Conservation (phyloP, 257 asterid species). For the Lavandula angustifolia region DNA sequence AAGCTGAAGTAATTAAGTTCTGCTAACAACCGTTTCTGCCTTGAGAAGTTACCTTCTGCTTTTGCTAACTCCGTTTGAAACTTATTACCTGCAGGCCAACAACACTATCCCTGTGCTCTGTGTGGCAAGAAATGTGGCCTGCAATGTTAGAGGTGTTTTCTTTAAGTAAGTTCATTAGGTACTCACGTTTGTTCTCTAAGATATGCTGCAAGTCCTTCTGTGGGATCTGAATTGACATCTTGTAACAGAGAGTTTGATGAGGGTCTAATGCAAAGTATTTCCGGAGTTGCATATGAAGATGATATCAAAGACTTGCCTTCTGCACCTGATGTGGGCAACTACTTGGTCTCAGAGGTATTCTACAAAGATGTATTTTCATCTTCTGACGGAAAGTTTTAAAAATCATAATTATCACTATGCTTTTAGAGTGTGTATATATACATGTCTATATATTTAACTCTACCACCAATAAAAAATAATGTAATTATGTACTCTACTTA, state of each 20-base stretch:
- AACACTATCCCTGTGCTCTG: slow-evolving; percentile 77
- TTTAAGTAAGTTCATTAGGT: slow-evolving; percentile 66
- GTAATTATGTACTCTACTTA: not conserved
- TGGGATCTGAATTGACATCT: slow-evolving; percentile 32
- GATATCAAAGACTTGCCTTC: slow-evolving; percentile 56
- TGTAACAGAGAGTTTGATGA: slow-evolving; percentile 86
- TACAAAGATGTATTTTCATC: slow-evolving; percentile 1
- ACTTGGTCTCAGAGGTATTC: slow-evolving; percentile 79
- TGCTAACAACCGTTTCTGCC: slow-evolving; percentile 6
- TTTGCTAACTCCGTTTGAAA: slow-evolving; percentile 31
- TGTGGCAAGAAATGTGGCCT: slow-evolving; percentile 92
- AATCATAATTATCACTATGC: not conserved
- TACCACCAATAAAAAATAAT: not conserved
- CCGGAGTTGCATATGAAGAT: slow-evolving; percentile 81
- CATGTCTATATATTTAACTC: not conserved
- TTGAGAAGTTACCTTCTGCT: slow-evolving; percentile 15
- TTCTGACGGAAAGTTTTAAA: not conserved
- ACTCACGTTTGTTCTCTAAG: slow-evolving; percentile 24
- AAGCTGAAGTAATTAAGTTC: slow-evolving; percentile 72
- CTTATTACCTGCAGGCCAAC: slow-evolving; percentile 56
- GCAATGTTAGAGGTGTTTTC: slow-evolving; percentile 88
- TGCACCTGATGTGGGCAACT: slow-evolving; percentile 86
- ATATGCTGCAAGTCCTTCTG: slow-evolving; percentile 26
- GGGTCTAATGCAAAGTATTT: slow-evolving; percentile 66
- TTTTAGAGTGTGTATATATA: not conserved